phyloP scores from a whole-genome alignment of 2,329 filamentous ascomycete genomes.

The Cordyceps cicadae region DNA sequence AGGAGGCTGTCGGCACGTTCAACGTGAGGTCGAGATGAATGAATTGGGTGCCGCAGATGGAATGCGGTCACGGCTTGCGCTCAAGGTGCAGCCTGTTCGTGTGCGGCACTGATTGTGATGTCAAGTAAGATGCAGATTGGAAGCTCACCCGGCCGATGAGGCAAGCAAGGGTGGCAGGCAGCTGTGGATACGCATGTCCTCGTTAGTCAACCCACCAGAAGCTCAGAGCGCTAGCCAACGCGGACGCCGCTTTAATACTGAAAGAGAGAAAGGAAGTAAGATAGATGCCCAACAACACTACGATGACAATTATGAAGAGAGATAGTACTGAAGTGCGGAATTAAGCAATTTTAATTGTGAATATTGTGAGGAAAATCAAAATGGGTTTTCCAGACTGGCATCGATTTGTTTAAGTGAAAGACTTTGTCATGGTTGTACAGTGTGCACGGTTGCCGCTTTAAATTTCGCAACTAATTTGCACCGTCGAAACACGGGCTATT shows the following conservation, averaged over 20 bases:
- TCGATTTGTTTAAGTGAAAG: too few species aligned
- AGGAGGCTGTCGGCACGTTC: background rate
- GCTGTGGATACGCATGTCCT: slow-evolving; percentile 11
- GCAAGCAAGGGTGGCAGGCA: slow-evolving; percentile 8
- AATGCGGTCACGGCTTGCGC: background rate
- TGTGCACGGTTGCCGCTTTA: background rate
- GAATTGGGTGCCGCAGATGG: background rate
- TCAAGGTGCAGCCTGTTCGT: background rate
- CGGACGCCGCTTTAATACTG: background rate
- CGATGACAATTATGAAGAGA: too few species aligned
- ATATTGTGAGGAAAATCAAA: background rate
- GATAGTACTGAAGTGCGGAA: too few species aligned
- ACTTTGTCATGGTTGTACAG: background rate
- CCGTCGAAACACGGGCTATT: background rate
- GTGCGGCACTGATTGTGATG: background rate
- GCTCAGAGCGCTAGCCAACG: background rate
- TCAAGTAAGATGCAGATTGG: slow-evolving; percentile 1
- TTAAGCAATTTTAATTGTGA: too few species aligned
- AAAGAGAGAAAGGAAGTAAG: background rate
- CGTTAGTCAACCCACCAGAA: slow-evolving; percentile 6
- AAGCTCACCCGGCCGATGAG: slow-evolving; percentile 1
- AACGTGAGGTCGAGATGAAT: too few species aligned
- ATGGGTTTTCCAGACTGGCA: background rate
- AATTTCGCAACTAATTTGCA: background rate
- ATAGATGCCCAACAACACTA: too few species aligned